Base-by-base conservation (phyloP, 1,139 yeast species). In the Hyphopichia khmerensis region DNA sequence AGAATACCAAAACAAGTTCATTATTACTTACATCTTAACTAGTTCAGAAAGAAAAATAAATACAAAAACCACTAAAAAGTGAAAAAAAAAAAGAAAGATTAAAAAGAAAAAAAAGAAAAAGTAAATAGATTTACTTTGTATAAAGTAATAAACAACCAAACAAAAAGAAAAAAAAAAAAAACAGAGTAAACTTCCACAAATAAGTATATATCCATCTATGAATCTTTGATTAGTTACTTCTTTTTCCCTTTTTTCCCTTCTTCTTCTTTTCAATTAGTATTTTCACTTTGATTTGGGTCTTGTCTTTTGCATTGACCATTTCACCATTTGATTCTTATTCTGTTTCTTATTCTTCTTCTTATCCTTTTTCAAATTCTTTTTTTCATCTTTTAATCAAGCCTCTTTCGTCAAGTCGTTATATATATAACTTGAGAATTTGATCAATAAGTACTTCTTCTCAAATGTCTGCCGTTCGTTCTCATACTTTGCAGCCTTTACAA, bases 401-500 rank as follows among this genome's bases (percentile, higher is more conserved):
- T n/a, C n/a, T n/a, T n/a, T n/a, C n/a, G n/a, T n/a, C n/a, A n/a
- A n/a, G n/a, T n/a, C n/a, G n/a, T n/a, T n/a, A n/a, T n/a, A n/a
- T n/a, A n/a, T n/a, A n/a, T n/a, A n/a, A n/a, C n/a, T n/a, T n/a
- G n/a, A n/a, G n/a, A n/a, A n/a, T n/a, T n/a, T n/a, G n/a, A n/a
- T 27, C 31, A 27, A 27, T n/a, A 11, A 27, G 11, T n/a, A 27
- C 31, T 7, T 27, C 31, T 13, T 7, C 8, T 33, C 26, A 17
- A 21, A 69, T 68, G 74, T 68, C 74, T 15, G 55, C 57, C 36
- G 52, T 64, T 49, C 72, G 75, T 51, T 48, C 70, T 32, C 55
- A 51, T 36, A 16, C 7, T 9, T 36, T 36, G 17, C 72, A 68
- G 45, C 77, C 78, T 29, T 72, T 74, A 51, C 78, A 74, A 51